Evolutionary conservation across 2,329 filamentous ascomycete genomes (phyloP).

Genomic region (Hymenotorrendiella dingleyae): DNA sequence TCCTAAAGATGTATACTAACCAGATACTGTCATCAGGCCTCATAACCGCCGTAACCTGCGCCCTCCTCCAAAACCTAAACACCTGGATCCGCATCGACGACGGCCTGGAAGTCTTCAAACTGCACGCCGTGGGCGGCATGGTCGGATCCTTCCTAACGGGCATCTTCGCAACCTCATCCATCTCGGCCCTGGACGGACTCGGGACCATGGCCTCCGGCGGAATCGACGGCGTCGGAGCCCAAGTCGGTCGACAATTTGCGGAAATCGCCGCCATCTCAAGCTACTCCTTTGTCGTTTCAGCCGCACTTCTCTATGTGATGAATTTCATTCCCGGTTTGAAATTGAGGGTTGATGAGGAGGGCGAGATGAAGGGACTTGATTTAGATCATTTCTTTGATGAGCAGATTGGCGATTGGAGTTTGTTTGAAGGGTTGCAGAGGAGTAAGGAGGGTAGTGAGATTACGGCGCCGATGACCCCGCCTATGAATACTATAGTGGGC

Average conservation of each 20-base stretch:
- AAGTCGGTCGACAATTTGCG: conserved; percentile 52
- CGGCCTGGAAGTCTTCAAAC: conserved; percentile 53
- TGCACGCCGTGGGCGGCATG: conserved; percentile 54
- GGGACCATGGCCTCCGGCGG: conserved; percentile 37
- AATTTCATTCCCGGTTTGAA: conserved; percentile 53
- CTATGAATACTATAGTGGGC: conserved; percentile 7
- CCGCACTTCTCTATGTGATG: conserved; percentile 47
- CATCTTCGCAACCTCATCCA: conserved; percentile 45
- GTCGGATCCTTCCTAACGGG: conserved; percentile 52
- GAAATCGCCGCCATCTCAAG: conserved; percentile 49
- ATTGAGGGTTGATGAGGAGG: conserved; percentile 48
- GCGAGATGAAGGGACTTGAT: conserved; percentile 49
- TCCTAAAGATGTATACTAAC: too few relatives aligned
- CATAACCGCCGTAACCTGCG: conserved; percentile 42
- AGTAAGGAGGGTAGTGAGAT: conserved; percentile 15
- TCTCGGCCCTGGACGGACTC: conserved; percentile 49
- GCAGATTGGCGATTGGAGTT: conserved; percentile 34
- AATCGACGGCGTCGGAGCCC: conserved; percentile 45
- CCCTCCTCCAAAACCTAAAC: conserved; percentile 43
- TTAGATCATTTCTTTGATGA: conserved; percentile 42
- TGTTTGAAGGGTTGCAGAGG: conserved; percentile 24
- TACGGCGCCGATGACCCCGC: conserved; percentile 16
- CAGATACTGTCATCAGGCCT: too few relatives aligned
- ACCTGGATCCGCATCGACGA: conserved; percentile 49
- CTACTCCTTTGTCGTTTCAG: conserved; percentile 49